Conservation (phyloP, 192 early-diverging fungal genomes). For the Umbelopsis isabellina region DNA sequence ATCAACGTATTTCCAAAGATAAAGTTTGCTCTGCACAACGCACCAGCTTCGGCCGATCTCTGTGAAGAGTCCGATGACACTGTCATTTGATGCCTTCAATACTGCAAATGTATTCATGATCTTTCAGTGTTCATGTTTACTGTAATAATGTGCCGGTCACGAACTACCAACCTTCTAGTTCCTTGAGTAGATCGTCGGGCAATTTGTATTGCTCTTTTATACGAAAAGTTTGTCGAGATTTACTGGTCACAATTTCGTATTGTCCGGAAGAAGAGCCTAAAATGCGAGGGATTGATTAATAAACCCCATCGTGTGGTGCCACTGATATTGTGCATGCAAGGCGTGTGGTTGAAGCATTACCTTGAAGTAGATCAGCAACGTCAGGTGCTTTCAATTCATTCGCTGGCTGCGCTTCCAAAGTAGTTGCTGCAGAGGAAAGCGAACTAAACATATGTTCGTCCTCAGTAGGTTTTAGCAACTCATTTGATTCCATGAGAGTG, state of each 20-base stretch:
- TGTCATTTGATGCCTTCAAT: neutral
- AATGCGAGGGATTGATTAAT: neutral
- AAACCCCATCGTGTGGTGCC: neutral
- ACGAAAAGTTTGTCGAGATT: slow-evolving; percentile 15
- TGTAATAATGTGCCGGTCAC: neutral
- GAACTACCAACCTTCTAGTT: neutral
- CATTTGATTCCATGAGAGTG: slow-evolving; percentile 7
- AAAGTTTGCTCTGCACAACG: slow-evolving; percentile 84
- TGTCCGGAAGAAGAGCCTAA: neutral
- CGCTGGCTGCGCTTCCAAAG: neutral
- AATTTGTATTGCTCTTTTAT: slow-evolving; percentile 3
- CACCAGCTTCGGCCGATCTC: slow-evolving; percentile 92
- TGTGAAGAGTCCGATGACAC: slow-evolving; percentile 90
- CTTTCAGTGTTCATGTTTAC: neutral
- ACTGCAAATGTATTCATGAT: neutral
- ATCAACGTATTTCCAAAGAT: slow-evolving; percentile 90
- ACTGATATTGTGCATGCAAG: neutral
- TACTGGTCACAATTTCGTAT: slow-evolving; percentile 1
- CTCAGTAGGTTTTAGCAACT: slow-evolving; percentile 10
- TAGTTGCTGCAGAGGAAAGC: neutral
- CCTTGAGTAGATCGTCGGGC: slow-evolving; percentile 5
- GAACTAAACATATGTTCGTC: slow-evolving; percentile 11
- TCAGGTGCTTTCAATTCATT: slow-evolving; percentile 9
- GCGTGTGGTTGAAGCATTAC: neutral
- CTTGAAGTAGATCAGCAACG: slow-evolving; percentile 8